Evolutionary conservation across 495 filamentous ascomycete species (phyloP).

Genomic region (Trichoderma virens): DNA sequence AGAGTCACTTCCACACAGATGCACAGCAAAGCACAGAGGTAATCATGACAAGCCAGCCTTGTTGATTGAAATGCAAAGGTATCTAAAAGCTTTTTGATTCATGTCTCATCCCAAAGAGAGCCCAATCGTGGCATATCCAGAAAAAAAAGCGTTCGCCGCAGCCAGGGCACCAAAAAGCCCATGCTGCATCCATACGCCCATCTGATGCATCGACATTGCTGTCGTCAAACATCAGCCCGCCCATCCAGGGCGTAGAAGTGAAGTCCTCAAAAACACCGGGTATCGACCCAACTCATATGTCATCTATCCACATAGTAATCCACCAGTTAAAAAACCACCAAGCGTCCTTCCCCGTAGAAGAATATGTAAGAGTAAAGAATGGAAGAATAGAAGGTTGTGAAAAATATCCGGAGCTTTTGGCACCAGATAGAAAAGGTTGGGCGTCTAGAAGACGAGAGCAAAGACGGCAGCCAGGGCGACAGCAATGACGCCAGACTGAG

Average conservation of each 20-base stretch:
- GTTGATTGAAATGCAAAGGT: slow-evolving; percentile 7
- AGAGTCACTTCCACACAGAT: too few species aligned
- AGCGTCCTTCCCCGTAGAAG: slow-evolving; percentile 11
- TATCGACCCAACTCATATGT: slow-evolving; percentile 2
- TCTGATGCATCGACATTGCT: neutral
- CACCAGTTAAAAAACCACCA: slow-evolving; percentile 3
- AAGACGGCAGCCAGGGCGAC: slow-evolving; percentile 7
- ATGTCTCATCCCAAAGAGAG: slow-evolving; percentile 5
- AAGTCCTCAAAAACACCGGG: neutral
- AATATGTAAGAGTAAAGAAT: neutral
- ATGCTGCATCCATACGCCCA: slow-evolving; percentile 1
- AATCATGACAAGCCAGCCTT: neutral
- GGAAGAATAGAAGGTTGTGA: neutral
- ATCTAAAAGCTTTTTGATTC: neutral
- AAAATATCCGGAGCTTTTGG: neutral
- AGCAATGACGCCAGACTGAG: slow-evolving; percentile 6
- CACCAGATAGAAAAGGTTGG: neutral
- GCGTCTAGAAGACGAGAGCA: slow-evolving; percentile 7
- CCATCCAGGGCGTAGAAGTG: slow-evolving; percentile 4
- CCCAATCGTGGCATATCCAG: neutral
- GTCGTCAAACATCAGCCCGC: neutral
- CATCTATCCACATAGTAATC: slow-evolving; percentile 4
- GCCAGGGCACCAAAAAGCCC: neutral
- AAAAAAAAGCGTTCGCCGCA: slow-evolving; percentile 6
- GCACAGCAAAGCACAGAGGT: neutral